phyloP scores from a whole-genome alignment of 2,329 filamentous ascomycete species.

The Neonectria neomacrospora region DNA sequence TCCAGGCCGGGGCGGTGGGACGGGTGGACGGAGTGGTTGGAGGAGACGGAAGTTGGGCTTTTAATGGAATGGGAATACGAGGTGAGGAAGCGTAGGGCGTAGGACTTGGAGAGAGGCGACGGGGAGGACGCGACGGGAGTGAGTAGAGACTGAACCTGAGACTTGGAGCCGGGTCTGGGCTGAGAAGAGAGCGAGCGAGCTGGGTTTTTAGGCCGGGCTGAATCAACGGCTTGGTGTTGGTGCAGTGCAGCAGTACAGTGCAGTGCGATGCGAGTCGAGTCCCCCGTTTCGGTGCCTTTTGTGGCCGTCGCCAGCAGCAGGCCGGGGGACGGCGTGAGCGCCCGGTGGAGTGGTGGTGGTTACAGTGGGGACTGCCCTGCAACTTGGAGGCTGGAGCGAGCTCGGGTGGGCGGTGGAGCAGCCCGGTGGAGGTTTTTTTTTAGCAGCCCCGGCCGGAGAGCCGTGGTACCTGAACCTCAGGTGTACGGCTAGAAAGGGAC shows the following conservation, averaged over 20 bases:
- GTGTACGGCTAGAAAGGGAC: neutral
- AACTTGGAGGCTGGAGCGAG: neutral
- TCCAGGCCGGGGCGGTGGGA: conserved; percentile 43
- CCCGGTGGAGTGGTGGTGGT: conserved; percentile 17
- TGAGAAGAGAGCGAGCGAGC: conserved; percentile 1
- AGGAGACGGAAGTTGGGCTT: conserved; percentile 35
- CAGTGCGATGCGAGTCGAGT: conserved; percentile 4
- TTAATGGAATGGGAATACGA: conserved; percentile 46
- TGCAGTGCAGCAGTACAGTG: neutral
- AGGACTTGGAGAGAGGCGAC: conserved; percentile 27
- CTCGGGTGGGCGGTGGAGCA: conserved; percentile 14
- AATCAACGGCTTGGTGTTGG: neutral
- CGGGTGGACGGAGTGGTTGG: conserved; percentile 40
- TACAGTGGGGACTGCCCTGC: conserved; percentile 10
- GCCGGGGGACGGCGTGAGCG: conserved; percentile 17
- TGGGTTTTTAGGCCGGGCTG: conserved; percentile 16
- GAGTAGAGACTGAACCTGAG: neutral
- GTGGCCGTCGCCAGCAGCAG: neutral
- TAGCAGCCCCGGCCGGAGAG: conserved; percentile 9
- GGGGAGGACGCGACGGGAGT: conserved; percentile 11
- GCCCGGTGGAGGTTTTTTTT: neutral
- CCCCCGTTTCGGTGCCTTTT: conserved; percentile 8
- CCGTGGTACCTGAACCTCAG: neutral
- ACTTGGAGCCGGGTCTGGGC: neutral
- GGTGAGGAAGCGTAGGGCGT: conserved; percentile 29